phyloP scores from a whole-genome alignment of 352 stramenopile species.

The Phytophthora pistaciae region DNA sequence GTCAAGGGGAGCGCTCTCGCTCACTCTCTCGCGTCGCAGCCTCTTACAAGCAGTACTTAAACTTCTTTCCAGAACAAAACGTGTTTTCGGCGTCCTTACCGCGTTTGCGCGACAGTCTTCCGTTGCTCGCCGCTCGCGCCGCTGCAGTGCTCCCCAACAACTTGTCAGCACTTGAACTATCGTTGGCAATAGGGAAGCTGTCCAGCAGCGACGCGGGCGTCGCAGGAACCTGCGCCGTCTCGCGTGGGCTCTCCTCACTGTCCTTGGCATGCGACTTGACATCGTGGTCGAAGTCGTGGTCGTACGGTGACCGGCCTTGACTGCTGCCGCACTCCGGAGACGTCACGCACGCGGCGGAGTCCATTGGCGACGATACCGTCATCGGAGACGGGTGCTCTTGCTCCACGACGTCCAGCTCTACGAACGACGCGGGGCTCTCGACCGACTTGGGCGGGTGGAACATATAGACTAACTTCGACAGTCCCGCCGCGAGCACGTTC shows the following conservation, averaged over 20 bases:
- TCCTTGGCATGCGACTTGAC: conserved; percentile 59
- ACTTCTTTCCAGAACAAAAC: conserved; percentile 69
- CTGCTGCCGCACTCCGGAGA: conserved; percentile 79
- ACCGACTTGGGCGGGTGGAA: conserved; percentile 70
- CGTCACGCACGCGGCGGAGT: conserved; percentile 76
- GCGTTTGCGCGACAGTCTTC: conserved; percentile 54
- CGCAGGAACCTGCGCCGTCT: conserved; percentile 51
- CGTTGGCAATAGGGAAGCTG: conserved; percentile 68
- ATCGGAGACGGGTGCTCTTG: conserved; percentile 42
- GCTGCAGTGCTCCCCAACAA: conserved; percentile 57
- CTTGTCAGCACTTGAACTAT: conserved; percentile 85
- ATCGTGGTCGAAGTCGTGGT: conserved; percentile 82
- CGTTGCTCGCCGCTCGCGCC: conserved; percentile 30
- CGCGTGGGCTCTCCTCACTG: conserved; percentile 61
- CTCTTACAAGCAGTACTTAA: conserved; percentile 71
- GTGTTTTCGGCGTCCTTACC: conserved; percentile 53
- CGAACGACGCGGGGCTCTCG: conserved; percentile 60
- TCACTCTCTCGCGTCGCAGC: conserved; percentile 32
- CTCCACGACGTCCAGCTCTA: conserved; percentile 55
- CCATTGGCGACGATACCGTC: conserved; percentile 61
- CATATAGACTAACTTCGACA: conserved; percentile 81
- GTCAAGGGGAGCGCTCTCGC: conserved; percentile 11
- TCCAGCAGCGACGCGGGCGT: conserved; percentile 51
- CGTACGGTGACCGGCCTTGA: conserved; percentile 72
- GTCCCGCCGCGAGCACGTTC: conserved; percentile 69